Base-by-base conservation (phyloP, 306 rosid species). In the Rosa chinensis region DNA sequence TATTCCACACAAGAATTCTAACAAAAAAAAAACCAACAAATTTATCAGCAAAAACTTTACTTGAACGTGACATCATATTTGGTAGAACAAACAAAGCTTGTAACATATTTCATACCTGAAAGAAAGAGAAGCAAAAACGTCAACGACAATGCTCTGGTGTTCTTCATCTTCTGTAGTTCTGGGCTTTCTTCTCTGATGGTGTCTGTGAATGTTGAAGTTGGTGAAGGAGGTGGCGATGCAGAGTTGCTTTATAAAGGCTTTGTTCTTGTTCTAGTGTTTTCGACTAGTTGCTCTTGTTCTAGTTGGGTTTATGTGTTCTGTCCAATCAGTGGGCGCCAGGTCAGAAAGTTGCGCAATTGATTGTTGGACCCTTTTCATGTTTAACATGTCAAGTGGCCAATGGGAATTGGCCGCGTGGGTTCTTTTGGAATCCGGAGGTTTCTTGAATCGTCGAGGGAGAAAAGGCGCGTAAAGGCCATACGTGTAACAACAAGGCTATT, bases 41-140 rank as follows among this genome's bases (percentile, higher is more conserved):
- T 0, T 75, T 2, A 4, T 58, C 2, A 70, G 62, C 21, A 40
- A 39, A 40, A 6, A 20, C 8, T 56, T 48, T 62, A 28, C 67
- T 28, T 28, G 18, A 28, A 62, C 67, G 12, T 23, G 66, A 44
- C 11, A 58, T 5, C 14, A 59, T 10, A 10, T 23, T 10, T 10
- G 7, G 66, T 23, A 6, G 35, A 11, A 68, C 72, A 18, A 17
- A 67, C 72, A 58, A 21, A 59, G 66, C 2, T 59, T 3, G 37
- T 23, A 59, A 59, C 66, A 23, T 23, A 10, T 10, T 23, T 8
- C 35, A 35, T 82, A 86, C 92, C 80, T 10, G 85, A 63, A 55
- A 48, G 55, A 64, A 86, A 86, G 21, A 86, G 82, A 69, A 89
- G 80, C 77, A 79, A n/a, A 50, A 84, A 28, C 20, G 77, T 16